Evolutionary conservation across 495 filamentous ascomycete genomes (phyloP).

Genomic region (Halenospora varia): DNA sequence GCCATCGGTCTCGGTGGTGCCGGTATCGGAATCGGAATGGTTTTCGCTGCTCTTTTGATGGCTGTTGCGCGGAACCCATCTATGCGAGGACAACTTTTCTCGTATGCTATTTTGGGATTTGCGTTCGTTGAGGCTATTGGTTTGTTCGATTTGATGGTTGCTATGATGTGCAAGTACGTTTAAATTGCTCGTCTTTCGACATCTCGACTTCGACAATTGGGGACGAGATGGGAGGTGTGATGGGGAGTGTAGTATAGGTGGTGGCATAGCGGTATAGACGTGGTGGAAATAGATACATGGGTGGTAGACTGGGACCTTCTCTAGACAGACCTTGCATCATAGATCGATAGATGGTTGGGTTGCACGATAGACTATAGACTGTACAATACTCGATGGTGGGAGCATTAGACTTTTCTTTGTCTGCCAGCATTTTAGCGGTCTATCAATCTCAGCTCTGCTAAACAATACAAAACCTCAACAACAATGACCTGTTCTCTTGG

Average conservation of each 20-base stretch:
- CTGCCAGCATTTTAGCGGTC: slow-evolving; percentile 7
- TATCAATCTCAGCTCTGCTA: background rate
- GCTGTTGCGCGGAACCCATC: slow-evolving; percentile 85
- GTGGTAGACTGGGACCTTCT: too few species aligned
- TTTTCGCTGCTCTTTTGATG: slow-evolving; percentile 82
- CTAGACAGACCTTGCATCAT: background rate
- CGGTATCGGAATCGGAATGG: slow-evolving; percentile 89
- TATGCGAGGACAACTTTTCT: slow-evolving; percentile 87
- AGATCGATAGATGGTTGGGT: slow-evolving; percentile 7
- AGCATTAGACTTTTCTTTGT: slow-evolving; percentile 9
- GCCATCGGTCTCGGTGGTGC: slow-evolving; percentile 88
- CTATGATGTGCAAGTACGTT: slow-evolving; percentile 79
- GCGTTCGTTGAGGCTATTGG: slow-evolving; percentile 92
- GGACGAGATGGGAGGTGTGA: background rate
- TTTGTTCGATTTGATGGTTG: slow-evolving; percentile 92
- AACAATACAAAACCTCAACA: slow-evolving; percentile 1
- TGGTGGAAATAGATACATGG: background rate
- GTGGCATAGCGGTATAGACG: background rate
- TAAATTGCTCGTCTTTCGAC: slow-evolving; percentile 11
- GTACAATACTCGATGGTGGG: slow-evolving; percentile 19
- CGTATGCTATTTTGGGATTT: slow-evolving; percentile 90
- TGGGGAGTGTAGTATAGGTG: background rate
- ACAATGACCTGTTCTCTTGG: too few species aligned
- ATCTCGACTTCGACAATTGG: background rate
- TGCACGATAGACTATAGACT: slow-evolving; percentile 9